A percentile compares a stretch with the other conserved stretches of the same genome.
Evolutionary conservation across 2,329 filamentous ascomycete species (phyloP).

Genomic region (Monilinia vaccinii-corymbosi): DNA sequence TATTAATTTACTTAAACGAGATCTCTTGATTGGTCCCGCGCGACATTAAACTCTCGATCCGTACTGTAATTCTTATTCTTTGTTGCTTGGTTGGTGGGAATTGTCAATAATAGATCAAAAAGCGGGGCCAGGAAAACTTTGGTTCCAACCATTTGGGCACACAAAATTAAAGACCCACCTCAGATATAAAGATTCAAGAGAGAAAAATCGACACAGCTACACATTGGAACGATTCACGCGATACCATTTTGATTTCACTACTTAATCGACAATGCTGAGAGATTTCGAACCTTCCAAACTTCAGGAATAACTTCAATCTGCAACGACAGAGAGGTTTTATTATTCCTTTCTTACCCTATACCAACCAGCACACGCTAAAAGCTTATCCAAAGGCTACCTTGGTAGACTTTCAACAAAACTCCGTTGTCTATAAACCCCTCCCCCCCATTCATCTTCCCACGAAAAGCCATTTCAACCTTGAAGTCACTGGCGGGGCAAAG

Average conservation of each 20-base stretch:
- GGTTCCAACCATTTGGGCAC: constrained; percentile 1
- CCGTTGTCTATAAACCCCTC: constrained; percentile 4
- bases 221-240: neutral
- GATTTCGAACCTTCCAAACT: constrained; percentile 26
- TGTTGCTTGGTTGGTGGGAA: constrained; percentile 3
- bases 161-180: neutral
- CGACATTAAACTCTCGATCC: neutral
- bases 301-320: constrained; percentile 18
- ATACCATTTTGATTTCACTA: constrained; percentile 8
- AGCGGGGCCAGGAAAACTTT: constrained; percentile 1
- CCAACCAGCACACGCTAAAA: constrained; percentile 1
- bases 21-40: neutral
- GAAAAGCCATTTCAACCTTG: constrained; percentile 1
- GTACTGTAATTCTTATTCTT: neutral
- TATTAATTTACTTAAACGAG: neutral
- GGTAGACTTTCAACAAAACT: neutral
- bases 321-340: constrained; percentile 6
- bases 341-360: constrained; percentile 7
- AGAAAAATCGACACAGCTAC: neutral
- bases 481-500: constrained; percentile 7
- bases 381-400: constrained; percentile 5
- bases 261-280: constrained; percentile 23
- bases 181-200: neutral
- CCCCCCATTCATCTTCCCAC: neutral
- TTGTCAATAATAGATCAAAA: neutral